Evolutionary conservation across 1,284 basidiomycete genomes (phyloP).

Genomic region (Psilocybe mexicana): DNA sequence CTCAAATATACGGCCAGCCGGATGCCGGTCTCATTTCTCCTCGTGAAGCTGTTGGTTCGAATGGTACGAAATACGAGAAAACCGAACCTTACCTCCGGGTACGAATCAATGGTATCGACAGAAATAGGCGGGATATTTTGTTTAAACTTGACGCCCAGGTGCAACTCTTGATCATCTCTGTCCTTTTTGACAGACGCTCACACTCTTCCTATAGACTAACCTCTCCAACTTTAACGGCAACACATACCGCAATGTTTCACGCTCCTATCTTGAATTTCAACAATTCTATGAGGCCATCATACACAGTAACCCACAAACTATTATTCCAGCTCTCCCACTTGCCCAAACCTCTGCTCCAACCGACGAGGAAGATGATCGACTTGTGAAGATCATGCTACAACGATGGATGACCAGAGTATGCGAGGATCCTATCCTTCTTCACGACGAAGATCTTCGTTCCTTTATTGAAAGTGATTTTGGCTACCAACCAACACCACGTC

Average conservation of each 20-base stretch:
- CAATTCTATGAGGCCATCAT: slow-evolving; percentile 87
- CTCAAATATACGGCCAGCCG: slow-evolving; percentile 81
- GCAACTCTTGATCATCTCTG: not conserved
- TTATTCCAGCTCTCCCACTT: slow-evolving; percentile 87
- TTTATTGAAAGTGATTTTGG: slow-evolving; percentile 97
- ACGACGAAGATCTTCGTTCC: slow-evolving; percentile 88
- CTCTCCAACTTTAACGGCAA: slow-evolving; percentile 86
- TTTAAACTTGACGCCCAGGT: slow-evolving; percentile 93
- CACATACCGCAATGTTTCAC: slow-evolving; percentile 87
- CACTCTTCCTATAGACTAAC: slow-evolving; percentile 68
- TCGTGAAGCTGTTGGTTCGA: slow-evolving; percentile 57
- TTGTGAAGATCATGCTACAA: slow-evolving; percentile 91
- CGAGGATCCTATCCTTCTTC: slow-evolving; percentile 82
- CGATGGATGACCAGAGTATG: slow-evolving; percentile 89
- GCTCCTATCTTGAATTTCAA: slow-evolving; percentile 90
- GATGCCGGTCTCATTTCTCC: slow-evolving; percentile 80
- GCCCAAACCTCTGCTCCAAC: slow-evolving; percentile 92
- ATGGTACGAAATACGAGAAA: slow-evolving; percentile 71
- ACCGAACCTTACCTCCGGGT: slow-evolving; percentile 82
- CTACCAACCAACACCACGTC: slow-evolving; percentile 79
- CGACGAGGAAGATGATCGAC: slow-evolving; percentile 93
- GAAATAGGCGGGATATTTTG: slow-evolving; percentile 90
- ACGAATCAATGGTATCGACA: slow-evolving; percentile 85
- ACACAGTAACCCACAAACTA: slow-evolving; percentile 85
- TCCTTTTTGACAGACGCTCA: not conserved